A percentile compares a stretch with the other conserved stretches of the same genome.
These are phyloP conservation scores for Naganishia antarctica DNA, from an alignment of 768 basidiomycete species.

Conservation along the genomic window DNA sequence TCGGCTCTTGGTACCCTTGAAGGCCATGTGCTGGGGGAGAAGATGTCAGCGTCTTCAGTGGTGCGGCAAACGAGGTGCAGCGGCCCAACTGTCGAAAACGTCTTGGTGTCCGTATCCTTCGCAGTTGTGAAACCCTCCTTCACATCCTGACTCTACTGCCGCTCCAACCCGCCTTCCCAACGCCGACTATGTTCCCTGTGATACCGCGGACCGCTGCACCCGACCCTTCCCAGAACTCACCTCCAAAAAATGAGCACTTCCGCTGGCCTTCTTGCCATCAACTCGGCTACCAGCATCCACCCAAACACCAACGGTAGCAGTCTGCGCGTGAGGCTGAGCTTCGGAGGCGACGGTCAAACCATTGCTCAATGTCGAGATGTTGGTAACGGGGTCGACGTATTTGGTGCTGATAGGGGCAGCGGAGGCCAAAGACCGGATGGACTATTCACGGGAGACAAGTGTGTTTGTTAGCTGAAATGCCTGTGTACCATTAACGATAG, in stretches of 20 bases:
- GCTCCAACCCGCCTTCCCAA: too few species aligned
- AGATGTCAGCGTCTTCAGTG: not conserved
- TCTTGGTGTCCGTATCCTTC: not conserved
- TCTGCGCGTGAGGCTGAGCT: slow-evolving; percentile 80
- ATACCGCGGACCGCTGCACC: too few species aligned
- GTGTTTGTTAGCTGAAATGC: not conserved
- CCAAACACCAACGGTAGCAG: slow-evolving; percentile 98
- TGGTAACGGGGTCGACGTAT: slow-evolving; percentile 63
- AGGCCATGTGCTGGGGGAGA: slow-evolving; percentile 42
- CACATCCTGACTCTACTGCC: too few species aligned
- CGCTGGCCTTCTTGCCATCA: slow-evolving; percentile 89
- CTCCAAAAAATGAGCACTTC: slow-evolving; percentile 97
- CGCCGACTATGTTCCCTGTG: too few species aligned
- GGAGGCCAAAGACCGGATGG: slow-evolving; percentile 50
- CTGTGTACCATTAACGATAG: too few species aligned
- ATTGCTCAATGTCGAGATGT: slow-evolving; percentile 87
- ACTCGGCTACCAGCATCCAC: slow-evolving; percentile 97
- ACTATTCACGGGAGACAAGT: slow-evolving; percentile 1
- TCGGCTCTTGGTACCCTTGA: slow-evolving; percentile 74
- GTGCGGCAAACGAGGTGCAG: not conserved
- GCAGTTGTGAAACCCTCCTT: too few species aligned
- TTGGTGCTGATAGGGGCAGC: slow-evolving; percentile 44
- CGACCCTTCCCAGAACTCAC: too few species aligned
- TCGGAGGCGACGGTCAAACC: slow-evolving; percentile 94
- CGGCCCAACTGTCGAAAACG: not conserved